Base-by-base conservation (phyloP, 371 early-diverging fungal genomes). In the Actinomortierella ambigua region DNA sequence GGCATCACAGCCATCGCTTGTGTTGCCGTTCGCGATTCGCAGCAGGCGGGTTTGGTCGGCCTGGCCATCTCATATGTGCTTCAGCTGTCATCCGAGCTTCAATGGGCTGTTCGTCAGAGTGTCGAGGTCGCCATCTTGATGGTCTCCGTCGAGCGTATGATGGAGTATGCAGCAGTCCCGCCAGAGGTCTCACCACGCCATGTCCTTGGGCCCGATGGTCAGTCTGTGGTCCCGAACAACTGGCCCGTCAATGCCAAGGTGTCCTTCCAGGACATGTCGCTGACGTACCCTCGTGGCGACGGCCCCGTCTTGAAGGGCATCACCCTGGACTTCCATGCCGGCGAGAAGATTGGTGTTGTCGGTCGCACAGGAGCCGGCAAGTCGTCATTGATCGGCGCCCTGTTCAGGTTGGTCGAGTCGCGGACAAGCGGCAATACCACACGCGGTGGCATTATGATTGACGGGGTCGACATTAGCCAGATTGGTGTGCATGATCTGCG, bases 311-410 rank as follows among this genome's bases (percentile, higher is more conserved):
- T 86, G 22, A 67, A 66, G 55, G 26, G 63, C 41, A 62, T 92
- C 8, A 47, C 75, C 8, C 55, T 88, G 42, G 43, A 54, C 18
- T 66, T 86, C 43, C 42, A 50, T 26, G 64, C 76, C 0, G 76
- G 78, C 17, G 81, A 84, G 55, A 77, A 65, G 14, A 69, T 85
- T 53, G 86, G 83, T 3, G 75, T 86, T 17, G 78, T 83, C 13
- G 85, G 84, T 3, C 69, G 82, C 0, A 82, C 84, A 1, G 85
- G 88, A 14, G 81, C 85, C 7, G 91, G 91, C 7, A 91, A 90
- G 66, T 82, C 86, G 13, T 81, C 85, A 28, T 56, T 90, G 7
- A 60, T 81, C 6, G 65, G 79, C 0, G 78, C 85, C 0, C 59
- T 91, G 40, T 82, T 91, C 71, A 79, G 91, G 18, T 59, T 84